phyloP scores from a whole-genome alignment of 2,329 filamentous ascomycete species.

The Alternaria burnsii region DNA sequence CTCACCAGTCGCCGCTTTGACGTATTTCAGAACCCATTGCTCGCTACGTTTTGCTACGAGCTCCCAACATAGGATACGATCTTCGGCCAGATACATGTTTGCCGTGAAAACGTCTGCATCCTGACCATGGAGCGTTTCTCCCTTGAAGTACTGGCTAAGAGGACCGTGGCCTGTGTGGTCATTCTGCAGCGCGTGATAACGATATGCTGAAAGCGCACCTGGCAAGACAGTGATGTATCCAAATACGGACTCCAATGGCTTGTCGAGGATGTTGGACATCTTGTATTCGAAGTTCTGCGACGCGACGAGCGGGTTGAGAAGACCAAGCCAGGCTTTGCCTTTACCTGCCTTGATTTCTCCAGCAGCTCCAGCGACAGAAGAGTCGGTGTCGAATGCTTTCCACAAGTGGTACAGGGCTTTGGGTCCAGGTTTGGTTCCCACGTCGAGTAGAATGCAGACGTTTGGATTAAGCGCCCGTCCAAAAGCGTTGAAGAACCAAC shows the following conservation, averaged over 20 bases:
- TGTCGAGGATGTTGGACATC: constrained; percentile 99
- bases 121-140: constrained; percentile 93
- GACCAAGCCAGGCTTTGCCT: constrained; percentile 79
- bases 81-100: constrained; percentile 93
- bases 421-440: constrained; percentile 88
- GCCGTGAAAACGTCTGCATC: constrained; percentile 97
- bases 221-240: constrained; percentile 98
- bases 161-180: constrained; percentile 95
- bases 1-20: constrained; percentile 94
- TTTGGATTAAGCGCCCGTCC: constrained; percentile 92
- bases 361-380: constrained; percentile 94
- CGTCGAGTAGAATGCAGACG: constrained; percentile 94
- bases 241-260: constrained; percentile 95
- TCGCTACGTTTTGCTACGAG: constrained; percentile 93
- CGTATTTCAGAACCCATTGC: constrained; percentile 97
- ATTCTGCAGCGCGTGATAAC: constrained; percentile 95
- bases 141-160: constrained; percentile 98
- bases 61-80: constrained; percentile 93
- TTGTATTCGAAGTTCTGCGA: constrained; percentile 99
- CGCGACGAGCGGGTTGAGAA: constrained; percentile 93
- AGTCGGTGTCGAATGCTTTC: constrained; percentile 99
- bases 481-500: constrained; percentile 99
- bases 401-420: constrained; percentile 97
- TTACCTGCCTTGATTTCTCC: constrained; percentile 98
- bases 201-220: constrained; percentile 92